A percentile compares a stretch with the other conserved stretches of the same genome.
phyloP scores from a whole-genome alignment of 2,329 filamentous ascomycete species.

The Apiospora marii region DNA sequence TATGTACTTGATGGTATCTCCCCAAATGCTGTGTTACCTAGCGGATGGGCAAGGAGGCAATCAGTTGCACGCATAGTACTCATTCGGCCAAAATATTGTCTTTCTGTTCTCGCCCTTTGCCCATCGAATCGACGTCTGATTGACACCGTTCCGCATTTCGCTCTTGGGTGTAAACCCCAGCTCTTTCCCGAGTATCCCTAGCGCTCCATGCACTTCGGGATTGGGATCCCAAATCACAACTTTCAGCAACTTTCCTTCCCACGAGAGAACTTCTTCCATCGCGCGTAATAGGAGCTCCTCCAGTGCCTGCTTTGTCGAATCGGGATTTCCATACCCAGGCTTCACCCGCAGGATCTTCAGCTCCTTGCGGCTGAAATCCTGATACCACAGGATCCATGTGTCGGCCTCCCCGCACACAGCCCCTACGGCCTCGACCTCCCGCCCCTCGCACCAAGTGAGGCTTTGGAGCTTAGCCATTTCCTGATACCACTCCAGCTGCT shows the following conservation, averaged over 20 bases:
- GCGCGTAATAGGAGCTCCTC: neutral
- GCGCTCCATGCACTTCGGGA: neutral
- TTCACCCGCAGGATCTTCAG: conserved; percentile 11
- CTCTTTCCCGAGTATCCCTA: neutral
- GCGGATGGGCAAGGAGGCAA: neutral
- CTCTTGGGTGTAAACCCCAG: neutral
- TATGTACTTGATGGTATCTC: neutral
- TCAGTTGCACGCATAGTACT: conserved; percentile 20
- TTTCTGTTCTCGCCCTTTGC: neutral
- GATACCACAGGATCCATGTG: conserved; percentile 8
- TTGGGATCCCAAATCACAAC: conserved; percentile 12
- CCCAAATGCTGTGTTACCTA: neutral
- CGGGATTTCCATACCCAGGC: neutral
- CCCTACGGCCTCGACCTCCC: neutral
- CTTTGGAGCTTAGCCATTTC: neutral
- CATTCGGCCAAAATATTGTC: conserved; percentile 19
- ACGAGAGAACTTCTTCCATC: neutral
- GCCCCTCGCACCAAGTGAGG: neutral
- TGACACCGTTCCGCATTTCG: neutral
- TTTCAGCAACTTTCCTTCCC: neutral
- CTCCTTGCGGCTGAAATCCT: neutral
- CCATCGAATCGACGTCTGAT: conserved; percentile 21
- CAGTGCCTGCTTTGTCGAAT: conserved; percentile 2
- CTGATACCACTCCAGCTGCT: conserved; percentile 5
- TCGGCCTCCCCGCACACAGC: neutral